Evolutionary conservation across 1,139 yeast species (phyloP), one percentile per base, ranked within the genome.

Genomic region (Taphrina pruni): DNA sequence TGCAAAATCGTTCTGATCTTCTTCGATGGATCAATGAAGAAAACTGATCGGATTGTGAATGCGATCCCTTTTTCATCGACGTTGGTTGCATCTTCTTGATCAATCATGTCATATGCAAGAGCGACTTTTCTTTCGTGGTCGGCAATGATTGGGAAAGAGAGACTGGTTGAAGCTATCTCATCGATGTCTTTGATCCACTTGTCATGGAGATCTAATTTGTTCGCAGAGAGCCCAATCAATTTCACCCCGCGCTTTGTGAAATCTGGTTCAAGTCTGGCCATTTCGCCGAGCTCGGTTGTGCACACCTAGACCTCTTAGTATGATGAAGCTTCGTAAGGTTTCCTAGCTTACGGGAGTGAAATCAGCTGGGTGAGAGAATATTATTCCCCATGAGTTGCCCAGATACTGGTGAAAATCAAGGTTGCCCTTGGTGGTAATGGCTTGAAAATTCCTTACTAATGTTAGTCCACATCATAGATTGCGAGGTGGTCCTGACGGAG

Each of bases 201-300:
- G 72, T 84, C 83, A 82, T 91, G 97, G 71, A 87, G 84, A 75
- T 88, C 89, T 72, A 90, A 85, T 73, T 85, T 87, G 79, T 90
- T 91, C 69, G 95, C 91, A 58, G 94, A 88, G 75, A 91, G 83
- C 70, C 97, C 97, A 77, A 91, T 87, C 79, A 91, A 84, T 82
- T 91, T 90, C 75, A 89, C 88, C 77, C 87, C 86, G 80, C 96
- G 87, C 79, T 87, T 84, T 76, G 85, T 86, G 77, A 91, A 91
- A 78, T 90, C 96, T 46, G 90, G 91, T 81, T 89, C 88, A 79
- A 90, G 84, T 77, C 86, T 84, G 72, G 97, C 90, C 76, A 91
- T 91, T 17, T 96, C 97, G 73, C 97, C 97, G 76, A 91, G 84
- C 82, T 91, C 97, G 69, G 97, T 91, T 75, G 97, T 91, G 81